Base-by-base conservation (phyloP, 306 rosid species). In the Cucumis hystrix region DNA sequence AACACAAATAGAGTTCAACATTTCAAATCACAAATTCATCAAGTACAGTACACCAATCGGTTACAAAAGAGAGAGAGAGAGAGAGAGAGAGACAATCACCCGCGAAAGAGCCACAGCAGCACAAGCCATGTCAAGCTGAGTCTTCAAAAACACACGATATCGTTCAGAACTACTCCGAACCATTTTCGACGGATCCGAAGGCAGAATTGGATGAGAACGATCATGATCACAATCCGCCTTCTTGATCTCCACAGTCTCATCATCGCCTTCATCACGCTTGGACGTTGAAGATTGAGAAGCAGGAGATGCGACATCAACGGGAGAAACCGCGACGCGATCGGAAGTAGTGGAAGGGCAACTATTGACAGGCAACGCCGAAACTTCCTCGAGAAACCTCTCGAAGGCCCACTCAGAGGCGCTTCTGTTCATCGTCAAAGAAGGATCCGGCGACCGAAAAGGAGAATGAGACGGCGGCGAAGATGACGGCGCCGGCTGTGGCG, bases 351-450 rank as follows among this genome's bases (percentile, higher is more conserved):
- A 79, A 17, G 79, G 81, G 41, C 67, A 59, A 43, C 49, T 43
- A 9, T 81, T 8, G 30, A 78, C 20, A 47, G 83, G 63, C 5
- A 87, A 78, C 4, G 81, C 47, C 15, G 87, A 77, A 25, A 85
- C 74, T 75, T 85, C 90, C 74, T 87, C 85, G 5, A 87, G 81
- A 41, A 85, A 81, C 75, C 67, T 84, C 85, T 87, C 85, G 20
- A 87, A 57, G 28, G 85, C 85, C 90, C 90, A 87, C 75, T 87
- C 88, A 5, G 90, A 87, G 6, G 82, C 78, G 65, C 90, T 87
- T 75, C 90, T 81, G 63, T 83, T 87, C 84, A 87, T 87, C 56
- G 74, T 80, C 74, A 79, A 61, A 17, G 84, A 66, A 73, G 77
- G 77, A 54, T 54, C 62, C 45, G 18, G 63, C 14, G 63, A 73